A percentile compares a stretch with the other conserved stretches of the same genome.
phyloP scores from a whole-genome alignment of 2,329 filamentous ascomycete species.

The Ophiocordyceps camponoti-leonardi region DNA sequence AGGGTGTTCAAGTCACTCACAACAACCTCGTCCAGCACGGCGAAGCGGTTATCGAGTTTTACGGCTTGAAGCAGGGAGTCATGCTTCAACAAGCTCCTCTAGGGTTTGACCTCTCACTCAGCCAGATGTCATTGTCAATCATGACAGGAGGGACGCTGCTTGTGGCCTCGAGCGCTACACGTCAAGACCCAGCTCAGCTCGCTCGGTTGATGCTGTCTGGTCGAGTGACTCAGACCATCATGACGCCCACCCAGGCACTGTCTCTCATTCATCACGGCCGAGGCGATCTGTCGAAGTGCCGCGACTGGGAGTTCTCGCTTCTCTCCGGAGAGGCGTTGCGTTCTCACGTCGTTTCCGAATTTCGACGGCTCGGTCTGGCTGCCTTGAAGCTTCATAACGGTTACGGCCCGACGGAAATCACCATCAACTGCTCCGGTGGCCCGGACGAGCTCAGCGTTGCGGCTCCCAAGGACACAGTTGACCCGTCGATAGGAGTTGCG shows the following conservation, averaged over 20 bases:
- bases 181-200: conserved; percentile 8
- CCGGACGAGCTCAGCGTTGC: conserved; percentile 6
- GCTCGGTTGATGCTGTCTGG: conserved; percentile 8
- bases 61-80: neutral
- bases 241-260: conserved; percentile 9
- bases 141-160: conserved; percentile 8
- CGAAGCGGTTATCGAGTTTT: neutral
- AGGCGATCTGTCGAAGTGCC: conserved; percentile 5
- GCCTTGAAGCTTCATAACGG: conserved; percentile 7
- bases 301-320: conserved; percentile 7
- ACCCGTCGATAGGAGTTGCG: conserved; percentile 8
- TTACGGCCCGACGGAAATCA: conserved; percentile 15
- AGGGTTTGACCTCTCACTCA: conserved; percentile 8
- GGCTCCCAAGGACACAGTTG: conserved; percentile 3
- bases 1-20: neutral
- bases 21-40: neutral
- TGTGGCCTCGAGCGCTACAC: conserved; percentile 8
- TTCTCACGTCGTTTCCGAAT: conserved; percentile 1
- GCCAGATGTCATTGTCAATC: conserved; percentile 8
- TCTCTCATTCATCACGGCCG: conserved; percentile 8
- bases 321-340: conserved; percentile 9
- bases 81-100: neutral
- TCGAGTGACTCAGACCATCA: conserved; percentile 7
- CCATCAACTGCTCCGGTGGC: conserved; percentile 7
- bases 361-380: conserved; percentile 1